These are phyloP conservation scores for Pleurotus tuoliensis DNA, from an alignment of 768 basidiomycete genomes.

Conservation along the genomic window DNA sequence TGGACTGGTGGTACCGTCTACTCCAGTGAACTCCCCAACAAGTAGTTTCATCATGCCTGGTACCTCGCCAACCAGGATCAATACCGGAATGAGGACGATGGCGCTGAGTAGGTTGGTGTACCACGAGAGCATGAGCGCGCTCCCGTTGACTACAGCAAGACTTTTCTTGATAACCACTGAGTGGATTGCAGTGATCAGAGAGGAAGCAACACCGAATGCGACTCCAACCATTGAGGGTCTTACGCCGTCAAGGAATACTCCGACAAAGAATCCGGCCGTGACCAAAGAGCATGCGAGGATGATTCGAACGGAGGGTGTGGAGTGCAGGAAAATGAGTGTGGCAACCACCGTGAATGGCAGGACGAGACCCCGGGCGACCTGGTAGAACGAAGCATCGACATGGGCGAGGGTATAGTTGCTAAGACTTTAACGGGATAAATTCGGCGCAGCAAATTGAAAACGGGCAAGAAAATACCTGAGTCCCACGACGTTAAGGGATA, in stretches of 20 bases:
- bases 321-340: slow-evolving; percentile 73
- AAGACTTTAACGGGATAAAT: slow-evolving; percentile 43
- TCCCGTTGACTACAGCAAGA: slow-evolving; percentile 74
- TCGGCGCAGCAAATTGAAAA: background rate
- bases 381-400: slow-evolving; percentile 93
- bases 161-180: slow-evolving; percentile 93
- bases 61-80: slow-evolving; percentile 74
- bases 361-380: slow-evolving; percentile 91
- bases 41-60: slow-evolving; percentile 60
- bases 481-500: slow-evolving; percentile 75
- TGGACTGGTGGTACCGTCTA: slow-evolving; percentile 37
- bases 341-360: slow-evolving; percentile 90
- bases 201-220: slow-evolving; percentile 78
- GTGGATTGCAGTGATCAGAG: slow-evolving; percentile 84
- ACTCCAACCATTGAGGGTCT: slow-evolving; percentile 48
- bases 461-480: slow-evolving; percentile 54
- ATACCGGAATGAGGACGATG: slow-evolving; percentile 64
- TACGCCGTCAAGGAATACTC: slow-evolving; percentile 69
- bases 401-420: slow-evolving; percentile 92
- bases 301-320: slow-evolving; percentile 74
- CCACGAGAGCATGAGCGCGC: slow-evolving; percentile 84
- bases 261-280: slow-evolving; percentile 89
- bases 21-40: slow-evolving; percentile 36
- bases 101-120: slow-evolving; percentile 87
- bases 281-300: slow-evolving; percentile 76